These are phyloP conservation scores for Pythium dissotocum DNA, from an alignment of 352 stramenopile species.

Conservation along the genomic window DNA sequence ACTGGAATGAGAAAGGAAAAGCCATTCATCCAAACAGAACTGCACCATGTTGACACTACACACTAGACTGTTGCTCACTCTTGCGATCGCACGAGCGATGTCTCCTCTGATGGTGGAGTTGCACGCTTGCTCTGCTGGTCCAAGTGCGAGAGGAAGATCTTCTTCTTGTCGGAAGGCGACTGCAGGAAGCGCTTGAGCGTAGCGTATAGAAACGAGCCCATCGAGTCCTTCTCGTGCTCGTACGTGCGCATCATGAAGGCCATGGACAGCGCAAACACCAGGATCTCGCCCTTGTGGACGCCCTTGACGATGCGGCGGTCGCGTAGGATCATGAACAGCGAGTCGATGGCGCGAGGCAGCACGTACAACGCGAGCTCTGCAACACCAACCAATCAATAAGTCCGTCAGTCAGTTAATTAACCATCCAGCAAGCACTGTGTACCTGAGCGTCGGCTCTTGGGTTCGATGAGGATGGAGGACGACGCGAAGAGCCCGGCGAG, in stretches of 20 bases:
- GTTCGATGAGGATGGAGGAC: slow-evolving; percentile 72
- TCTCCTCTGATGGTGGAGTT: neutral
- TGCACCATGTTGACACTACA: neutral
- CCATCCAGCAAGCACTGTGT: neutral
- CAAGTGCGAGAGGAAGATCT: slow-evolving; percentile 44
- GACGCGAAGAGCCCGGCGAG: slow-evolving; percentile 64
- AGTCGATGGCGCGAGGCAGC: slow-evolving; percentile 74
- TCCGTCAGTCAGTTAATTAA: neutral
- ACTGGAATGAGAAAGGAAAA: no score
- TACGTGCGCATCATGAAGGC: slow-evolving; percentile 85
- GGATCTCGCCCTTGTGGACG: slow-evolving; percentile 67
- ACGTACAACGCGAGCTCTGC: slow-evolving; percentile 80
- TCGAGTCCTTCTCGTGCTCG: slow-evolving; percentile 72
- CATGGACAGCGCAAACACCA: slow-evolving; percentile 80
- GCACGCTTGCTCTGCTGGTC: slow-evolving; percentile 22
- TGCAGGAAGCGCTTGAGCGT: slow-evolving; percentile 80
- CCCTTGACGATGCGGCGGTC: slow-evolving; percentile 70
- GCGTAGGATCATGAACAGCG: slow-evolving; percentile 72
- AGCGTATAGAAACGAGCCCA: slow-evolving; percentile 63
- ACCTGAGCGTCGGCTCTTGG: slow-evolving; percentile 80
- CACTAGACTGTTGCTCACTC: neutral
- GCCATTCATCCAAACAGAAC: no score
- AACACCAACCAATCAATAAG: slow-evolving; percentile 4
- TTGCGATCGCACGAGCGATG: neutral
- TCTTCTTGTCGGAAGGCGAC: slow-evolving; percentile 71